These are phyloP conservation scores for Apiotrichum gamsii DNA, from an alignment of 1,284 basidiomycete species.

Conservation along the genomic window DNA sequence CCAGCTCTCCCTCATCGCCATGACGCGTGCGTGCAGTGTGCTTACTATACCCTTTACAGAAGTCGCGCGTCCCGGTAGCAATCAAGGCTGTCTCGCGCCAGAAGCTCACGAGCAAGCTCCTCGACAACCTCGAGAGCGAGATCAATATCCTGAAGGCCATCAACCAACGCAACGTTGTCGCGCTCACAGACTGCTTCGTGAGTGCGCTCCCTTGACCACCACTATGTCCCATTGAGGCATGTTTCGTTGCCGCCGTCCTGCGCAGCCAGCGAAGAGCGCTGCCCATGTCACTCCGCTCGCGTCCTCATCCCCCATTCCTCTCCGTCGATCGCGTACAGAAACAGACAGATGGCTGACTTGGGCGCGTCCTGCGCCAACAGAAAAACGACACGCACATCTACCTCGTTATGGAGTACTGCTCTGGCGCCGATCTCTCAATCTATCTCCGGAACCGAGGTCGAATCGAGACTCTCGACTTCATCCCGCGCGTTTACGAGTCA, in stretches of 20 bases:
- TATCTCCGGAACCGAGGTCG: constrained; percentile 92
- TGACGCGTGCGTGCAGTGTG: too few relatives aligned
- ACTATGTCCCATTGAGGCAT: too few relatives aligned
- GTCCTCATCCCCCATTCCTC: background rate
- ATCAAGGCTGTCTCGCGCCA: constrained; percentile 91
- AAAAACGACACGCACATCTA: constrained; percentile 91
- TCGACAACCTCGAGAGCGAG: constrained; percentile 95
- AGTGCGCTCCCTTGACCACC: too few relatives aligned
- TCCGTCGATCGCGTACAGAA: too few relatives aligned
- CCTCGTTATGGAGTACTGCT: constrained; percentile 96
- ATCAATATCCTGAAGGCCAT: constrained; percentile 94
- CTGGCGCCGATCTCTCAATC: constrained; percentile 88
- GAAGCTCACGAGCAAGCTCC: constrained; percentile 82
- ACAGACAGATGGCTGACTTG: too few relatives aligned
- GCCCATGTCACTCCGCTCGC: too few relatives aligned
- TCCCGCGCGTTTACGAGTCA: constrained; percentile 54
- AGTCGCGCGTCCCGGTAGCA: constrained; percentile 70
- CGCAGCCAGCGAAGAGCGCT: too few relatives aligned
- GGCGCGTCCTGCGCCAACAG: too few relatives aligned
- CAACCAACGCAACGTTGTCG: constrained; percentile 88
- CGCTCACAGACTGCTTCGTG: constrained; percentile 81
- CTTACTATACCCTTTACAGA: constrained; percentile 52
- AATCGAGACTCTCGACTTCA: constrained; percentile 75
- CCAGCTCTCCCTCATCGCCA: too few relatives aligned
- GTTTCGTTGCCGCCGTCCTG: too few relatives aligned